These are phyloP conservation scores for Zarea fungicola DNA, from an alignment of 2,329 filamentous ascomycete genomes.

Conservation along the genomic window DNA sequence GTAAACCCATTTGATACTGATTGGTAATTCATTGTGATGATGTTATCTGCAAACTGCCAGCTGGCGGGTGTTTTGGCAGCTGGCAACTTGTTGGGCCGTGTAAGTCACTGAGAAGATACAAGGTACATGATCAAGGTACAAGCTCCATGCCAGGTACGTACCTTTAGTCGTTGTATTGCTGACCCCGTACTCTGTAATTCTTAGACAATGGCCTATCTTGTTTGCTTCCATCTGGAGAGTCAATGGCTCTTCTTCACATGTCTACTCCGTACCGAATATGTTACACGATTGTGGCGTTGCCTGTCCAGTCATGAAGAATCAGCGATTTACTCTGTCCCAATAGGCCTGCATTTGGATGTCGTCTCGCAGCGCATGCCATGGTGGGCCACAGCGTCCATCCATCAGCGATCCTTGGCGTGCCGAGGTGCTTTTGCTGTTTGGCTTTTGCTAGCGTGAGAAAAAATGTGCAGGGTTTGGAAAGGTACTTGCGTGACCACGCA, in stretches of 20 bases:
- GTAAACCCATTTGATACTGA: no score
- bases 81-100: slow-evolving; percentile 4
- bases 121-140: background rate
- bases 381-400: background rate
- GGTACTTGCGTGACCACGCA: background rate
- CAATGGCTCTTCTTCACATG: no score
- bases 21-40: background rate
- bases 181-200: no score
- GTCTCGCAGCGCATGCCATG: background rate
- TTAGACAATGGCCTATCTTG: no score
- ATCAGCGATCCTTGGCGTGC: slow-evolving; percentile 3
- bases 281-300: no score
- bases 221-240: no score
- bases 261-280: no score
- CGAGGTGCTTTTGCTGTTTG: slow-evolving; percentile 9
- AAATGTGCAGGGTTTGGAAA: background rate
- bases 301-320: no score
- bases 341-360: no score
- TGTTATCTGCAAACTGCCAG: background rate
- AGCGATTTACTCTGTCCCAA: no score
- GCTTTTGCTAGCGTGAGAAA: background rate
- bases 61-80: slow-evolving; percentile 2
- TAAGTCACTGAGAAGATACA: background rate
- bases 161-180: background rate
- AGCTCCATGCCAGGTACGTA: background rate